These are phyloP conservation scores for Mortierella sp. DNA, from an alignment of 371 early-diverging fungal species.

Conservation along the genomic window DNA sequence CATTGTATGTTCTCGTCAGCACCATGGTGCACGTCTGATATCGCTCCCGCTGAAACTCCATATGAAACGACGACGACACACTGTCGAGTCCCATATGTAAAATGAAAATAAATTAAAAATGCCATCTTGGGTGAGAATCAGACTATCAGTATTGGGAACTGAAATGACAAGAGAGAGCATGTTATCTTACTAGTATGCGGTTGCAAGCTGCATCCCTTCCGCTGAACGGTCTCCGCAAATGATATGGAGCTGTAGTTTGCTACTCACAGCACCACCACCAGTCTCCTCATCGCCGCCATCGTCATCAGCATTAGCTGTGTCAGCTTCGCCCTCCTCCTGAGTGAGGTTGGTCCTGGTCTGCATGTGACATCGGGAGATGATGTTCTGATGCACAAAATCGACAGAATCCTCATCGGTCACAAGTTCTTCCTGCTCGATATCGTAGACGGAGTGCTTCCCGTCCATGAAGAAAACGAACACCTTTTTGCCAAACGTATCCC, in stretches of 20 bases:
- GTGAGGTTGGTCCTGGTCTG: slow-evolving; percentile 40
- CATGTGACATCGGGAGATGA: slow-evolving; percentile 43
- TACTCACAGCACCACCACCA: slow-evolving; percentile 25
- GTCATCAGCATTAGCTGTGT: slow-evolving; percentile 62
- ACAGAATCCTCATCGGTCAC: slow-evolving; percentile 18
- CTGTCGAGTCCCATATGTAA: too few relatives aligned
- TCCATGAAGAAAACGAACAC: slow-evolving; percentile 47
- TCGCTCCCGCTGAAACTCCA: slow-evolving; percentile 51
- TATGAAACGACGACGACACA: slow-evolving; percentile 38
- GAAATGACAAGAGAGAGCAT: not conserved
- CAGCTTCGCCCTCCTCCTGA: slow-evolving; percentile 64
- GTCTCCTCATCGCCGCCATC: slow-evolving; percentile 60
- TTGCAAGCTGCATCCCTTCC: slow-evolving; percentile 16
- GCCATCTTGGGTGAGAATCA: not conserved
- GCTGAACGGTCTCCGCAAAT: slow-evolving; percentile 21
- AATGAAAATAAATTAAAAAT: not conserved
- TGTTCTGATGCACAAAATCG: slow-evolving; percentile 24
- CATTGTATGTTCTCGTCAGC: slow-evolving; percentile 22
- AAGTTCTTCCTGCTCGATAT: slow-evolving; percentile 8
- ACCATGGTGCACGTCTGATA: slow-evolving; percentile 34
- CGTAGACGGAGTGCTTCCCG: slow-evolving; percentile 33
- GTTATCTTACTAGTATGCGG: slow-evolving; percentile 27
- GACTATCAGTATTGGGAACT: not conserved
- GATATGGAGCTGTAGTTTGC: slow-evolving; percentile 46
- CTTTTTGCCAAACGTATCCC: slow-evolving; percentile 18